Percentiles rank a stretch among this genome's conserved stretches.
Conservation (phyloP, 1,284 basidiomycete species). For the Irpex sp. region DNA sequence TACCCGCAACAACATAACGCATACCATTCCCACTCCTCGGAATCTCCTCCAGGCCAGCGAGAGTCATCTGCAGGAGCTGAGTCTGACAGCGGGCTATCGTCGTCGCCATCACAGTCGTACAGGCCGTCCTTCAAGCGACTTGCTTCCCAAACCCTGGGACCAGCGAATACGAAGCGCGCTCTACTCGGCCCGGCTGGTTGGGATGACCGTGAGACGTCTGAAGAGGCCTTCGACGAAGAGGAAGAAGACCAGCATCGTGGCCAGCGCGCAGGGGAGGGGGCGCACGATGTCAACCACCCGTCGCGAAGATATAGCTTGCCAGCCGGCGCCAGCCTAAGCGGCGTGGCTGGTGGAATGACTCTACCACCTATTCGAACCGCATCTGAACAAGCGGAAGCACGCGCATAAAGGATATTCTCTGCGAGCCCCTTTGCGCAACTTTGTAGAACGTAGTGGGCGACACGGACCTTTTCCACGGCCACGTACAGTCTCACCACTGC, state of each 20-base stretch:
- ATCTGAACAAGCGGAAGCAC: neutral
- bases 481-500: neutral
- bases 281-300: neutral
- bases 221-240: slow-evolving; percentile 21
- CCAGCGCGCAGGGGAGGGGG: neutral
- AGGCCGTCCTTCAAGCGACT: slow-evolving; percentile 70
- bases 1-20: slow-evolving; percentile 2
- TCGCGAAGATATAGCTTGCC: neutral
- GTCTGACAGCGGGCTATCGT: slow-evolving; percentile 25
- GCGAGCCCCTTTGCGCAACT: no score
- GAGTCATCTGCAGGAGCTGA: slow-evolving; percentile 15
- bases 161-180: slow-evolving; percentile 52
- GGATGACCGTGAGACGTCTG: slow-evolving; percentile 28
- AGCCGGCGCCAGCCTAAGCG: neutral
- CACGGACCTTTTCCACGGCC: no score
- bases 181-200: slow-evolving; percentile 32
- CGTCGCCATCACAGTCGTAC: slow-evolving; percentile 23
- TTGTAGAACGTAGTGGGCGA: no score
- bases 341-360: neutral
- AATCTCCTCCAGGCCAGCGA: slow-evolving; percentile 25
- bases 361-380: neutral
- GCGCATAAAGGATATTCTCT: neutral
- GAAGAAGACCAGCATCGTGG: slow-evolving; percentile 12
- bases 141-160: slow-evolving; percentile 66
- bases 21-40: slow-evolving; percentile 20